Base-by-base conservation (phyloP, 2,329 filamentous ascomycete species). In the Cadophora gregata region DNA sequence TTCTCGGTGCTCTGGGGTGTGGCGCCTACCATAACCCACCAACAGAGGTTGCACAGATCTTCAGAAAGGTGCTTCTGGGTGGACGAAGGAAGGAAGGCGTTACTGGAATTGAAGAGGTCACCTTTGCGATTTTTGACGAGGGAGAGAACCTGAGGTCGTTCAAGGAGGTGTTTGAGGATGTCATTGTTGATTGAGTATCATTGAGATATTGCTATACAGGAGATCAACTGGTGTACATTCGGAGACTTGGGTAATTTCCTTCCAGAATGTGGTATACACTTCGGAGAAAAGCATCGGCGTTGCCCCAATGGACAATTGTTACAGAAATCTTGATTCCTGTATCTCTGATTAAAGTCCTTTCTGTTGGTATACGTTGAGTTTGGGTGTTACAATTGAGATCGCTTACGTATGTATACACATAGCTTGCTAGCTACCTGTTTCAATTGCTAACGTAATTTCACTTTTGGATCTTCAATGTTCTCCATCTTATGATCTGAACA, bases 1-100 rank as follows among this genome's bases (percentile, higher is more conserved):
- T 93, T 5, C 80, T 93, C 1, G 90, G 90, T 0, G 89, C 90
- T 0, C 74, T 93, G 59, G 90, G 90, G 0, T 93, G 90, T 71
- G 90, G 90, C 3, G 88, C 85, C 0, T 91, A 90, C 75, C 72
- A 71, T 0, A 90, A 92, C 74, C 90, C 90, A 9, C 81, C 82
- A 0, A 77, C 79, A 36, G 86, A 88, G 68, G 85, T 92, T n/a
- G 88, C 86, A 1, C 67, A 78, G 38, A 88, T 88, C 71, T 93
- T 89, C 83, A 75, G 80, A 31, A 84, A 88, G 72, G 87, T 67
- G 16, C 66, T 75, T n/a, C 91, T 38, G 78, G 92, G 63, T 65
- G 74, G 33, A 88, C 92, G 74, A 45, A 68, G 0, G 89, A 92
- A 78, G 91, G 90, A 70, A 72, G 77, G 47, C 86, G 87, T 70